Evolutionary conservation across 306 rosid species (phyloP).

Genomic region (Cotoneaster glaucophyllus): DNA sequence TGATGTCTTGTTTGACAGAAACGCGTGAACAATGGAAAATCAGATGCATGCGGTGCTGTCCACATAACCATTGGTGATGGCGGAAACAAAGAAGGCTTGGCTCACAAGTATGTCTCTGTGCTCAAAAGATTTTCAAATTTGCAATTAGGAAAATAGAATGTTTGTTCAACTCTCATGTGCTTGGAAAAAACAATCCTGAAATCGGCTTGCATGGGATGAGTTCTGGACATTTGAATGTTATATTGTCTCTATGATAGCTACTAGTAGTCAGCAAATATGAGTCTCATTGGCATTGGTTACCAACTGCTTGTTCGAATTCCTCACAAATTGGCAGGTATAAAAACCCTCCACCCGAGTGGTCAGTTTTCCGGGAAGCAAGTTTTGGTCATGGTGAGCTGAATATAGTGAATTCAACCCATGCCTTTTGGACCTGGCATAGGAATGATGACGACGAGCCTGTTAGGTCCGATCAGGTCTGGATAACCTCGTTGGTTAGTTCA

Average conservation of each 20-base stretch:
- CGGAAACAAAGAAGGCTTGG: conserved; percentile 89
- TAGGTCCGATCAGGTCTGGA: conserved; percentile 77
- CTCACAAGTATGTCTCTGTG: conserved; percentile 41
- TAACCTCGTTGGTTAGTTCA: conserved; percentile 56
- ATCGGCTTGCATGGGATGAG: not conserved
- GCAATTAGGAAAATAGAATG: not conserved
- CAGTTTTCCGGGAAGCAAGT: conserved; percentile 83
- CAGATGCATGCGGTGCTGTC: conserved; percentile 74
- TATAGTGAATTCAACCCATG: conserved; percentile 65
- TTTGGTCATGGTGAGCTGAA: conserved; percentile 87
- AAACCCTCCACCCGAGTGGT: conserved; percentile 79
- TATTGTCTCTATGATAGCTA: not conserved
- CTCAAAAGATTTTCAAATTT: not conserved
- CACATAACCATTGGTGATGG: conserved; percentile 94
- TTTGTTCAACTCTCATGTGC: not conserved
- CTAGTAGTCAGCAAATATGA: not conserved
- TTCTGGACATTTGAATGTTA: not conserved
- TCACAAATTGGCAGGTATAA: conserved; percentile 43
- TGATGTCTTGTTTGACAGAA: conserved; percentile 34
- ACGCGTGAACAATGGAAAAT: conserved; percentile 54
- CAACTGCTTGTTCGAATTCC: not conserved
- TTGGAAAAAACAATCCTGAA: not conserved
- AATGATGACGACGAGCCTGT: conserved; percentile 87
- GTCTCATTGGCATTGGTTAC: not conserved
- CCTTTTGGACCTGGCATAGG: conserved; percentile 95